Conservation (phyloP, 495 filamentous ascomycete genomes). For the Xylaria sp. region DNA sequence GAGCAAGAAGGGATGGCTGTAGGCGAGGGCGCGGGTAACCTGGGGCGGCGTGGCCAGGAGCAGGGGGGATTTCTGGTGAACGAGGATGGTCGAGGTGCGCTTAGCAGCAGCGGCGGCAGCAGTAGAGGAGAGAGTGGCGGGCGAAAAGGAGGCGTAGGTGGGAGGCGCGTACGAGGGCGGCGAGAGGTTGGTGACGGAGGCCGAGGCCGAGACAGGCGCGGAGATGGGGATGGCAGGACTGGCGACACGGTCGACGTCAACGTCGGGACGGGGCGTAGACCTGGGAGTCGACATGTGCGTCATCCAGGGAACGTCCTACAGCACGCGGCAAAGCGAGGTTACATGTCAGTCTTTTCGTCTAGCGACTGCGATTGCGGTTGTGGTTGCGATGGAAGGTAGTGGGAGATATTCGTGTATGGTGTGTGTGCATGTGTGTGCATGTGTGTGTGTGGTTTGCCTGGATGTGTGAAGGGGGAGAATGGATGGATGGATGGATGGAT, state of each 20-base stretch:
- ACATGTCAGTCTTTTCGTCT: conserved; percentile 35
- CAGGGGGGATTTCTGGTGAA: conserved; percentile 94
- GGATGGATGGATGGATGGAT: background rate
- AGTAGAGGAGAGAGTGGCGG: conserved; percentile 70
- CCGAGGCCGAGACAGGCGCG: conserved; percentile 78
- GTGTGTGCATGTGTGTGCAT: background rate
- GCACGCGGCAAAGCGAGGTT: conserved; percentile 28
- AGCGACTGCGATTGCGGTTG: background rate
- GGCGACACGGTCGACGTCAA: conserved; percentile 33
- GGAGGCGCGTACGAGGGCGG: conserved; percentile 61
- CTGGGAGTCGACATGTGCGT: conserved; percentile 57
- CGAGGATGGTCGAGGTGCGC: conserved; percentile 86
- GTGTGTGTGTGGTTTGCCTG: background rate
- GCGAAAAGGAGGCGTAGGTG: conserved; percentile 86
- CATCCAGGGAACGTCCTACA: conserved; percentile 56
- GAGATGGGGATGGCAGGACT: conserved; percentile 42
- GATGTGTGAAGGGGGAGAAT: background rate
- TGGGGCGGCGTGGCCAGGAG: conserved; percentile 92
- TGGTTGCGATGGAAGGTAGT: background rate
- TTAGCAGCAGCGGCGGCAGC: conserved; percentile 66
- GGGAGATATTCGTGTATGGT: background rate
- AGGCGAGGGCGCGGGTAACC: conserved; percentile 89
- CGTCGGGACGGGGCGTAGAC: conserved; percentile 35
- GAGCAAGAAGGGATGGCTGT: conserved; percentile 90
- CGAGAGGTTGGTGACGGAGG: conserved; percentile 80